These are phyloP conservation scores for Leucosporidium scottii DNA, from an alignment of 768 basidiomycete genomes.

Conservation along the genomic window DNA sequence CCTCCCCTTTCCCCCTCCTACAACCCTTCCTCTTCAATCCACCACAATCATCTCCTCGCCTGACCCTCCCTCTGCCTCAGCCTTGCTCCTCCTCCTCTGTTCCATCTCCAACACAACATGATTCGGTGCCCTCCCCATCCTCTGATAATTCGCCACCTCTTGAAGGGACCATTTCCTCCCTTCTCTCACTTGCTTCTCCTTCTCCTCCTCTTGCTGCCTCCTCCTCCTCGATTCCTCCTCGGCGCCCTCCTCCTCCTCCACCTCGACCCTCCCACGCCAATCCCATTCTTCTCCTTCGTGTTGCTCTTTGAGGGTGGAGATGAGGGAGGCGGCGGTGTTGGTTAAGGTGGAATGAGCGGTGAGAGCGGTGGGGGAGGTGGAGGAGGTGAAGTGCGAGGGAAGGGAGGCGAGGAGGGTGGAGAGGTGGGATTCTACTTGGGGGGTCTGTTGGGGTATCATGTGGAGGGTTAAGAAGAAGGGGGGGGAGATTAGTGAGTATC, in stretches of 20 bases:
- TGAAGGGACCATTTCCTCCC: constrained; percentile 7
- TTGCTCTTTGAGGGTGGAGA: constrained; percentile 9
- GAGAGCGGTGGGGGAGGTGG: neutral
- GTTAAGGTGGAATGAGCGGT: neutral
- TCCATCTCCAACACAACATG: neutral
- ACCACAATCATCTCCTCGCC: no score
- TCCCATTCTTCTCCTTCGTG: constrained; percentile 25
- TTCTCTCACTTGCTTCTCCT: neutral
- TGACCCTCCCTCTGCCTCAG: no score
- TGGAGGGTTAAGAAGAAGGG: no score
- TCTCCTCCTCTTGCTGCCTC: neutral
- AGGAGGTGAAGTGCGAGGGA: constrained; percentile 7
- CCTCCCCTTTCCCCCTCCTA: no score
- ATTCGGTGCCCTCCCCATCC: constrained; percentile 14
- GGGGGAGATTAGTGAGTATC: no score
- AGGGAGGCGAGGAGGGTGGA: constrained; percentile 5
- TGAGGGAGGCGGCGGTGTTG: constrained; percentile 5
- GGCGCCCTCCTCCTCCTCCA: constrained; percentile 12
- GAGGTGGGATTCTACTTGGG: constrained; percentile 22
- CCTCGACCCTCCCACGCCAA: constrained; percentile 26
- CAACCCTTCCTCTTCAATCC: no score
- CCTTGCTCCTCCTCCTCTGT: neutral
- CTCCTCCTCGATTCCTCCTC: neutral
- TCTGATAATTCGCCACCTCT: constrained; percentile 13
- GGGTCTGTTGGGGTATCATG: constrained; percentile 3